These are phyloP conservation scores for Ophiostoma himal-ulmi DNA, from an alignment of 2,329 filamentous ascomycete species.

Conservation along the genomic window DNA sequence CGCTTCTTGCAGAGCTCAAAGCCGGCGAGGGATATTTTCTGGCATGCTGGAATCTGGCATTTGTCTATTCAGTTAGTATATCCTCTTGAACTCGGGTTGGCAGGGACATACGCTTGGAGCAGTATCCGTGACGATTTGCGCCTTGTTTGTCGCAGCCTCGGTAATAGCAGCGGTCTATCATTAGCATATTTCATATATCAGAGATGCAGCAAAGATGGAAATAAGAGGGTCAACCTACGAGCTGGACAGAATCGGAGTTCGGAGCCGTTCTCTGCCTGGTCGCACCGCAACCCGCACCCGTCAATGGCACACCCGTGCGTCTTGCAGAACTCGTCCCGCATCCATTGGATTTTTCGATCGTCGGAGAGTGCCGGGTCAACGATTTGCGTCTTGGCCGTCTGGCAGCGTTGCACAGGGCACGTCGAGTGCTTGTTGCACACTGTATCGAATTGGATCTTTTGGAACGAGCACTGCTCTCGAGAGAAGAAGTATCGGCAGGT, in stretches of 20 bases:
- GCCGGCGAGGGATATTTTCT: slow-evolving; percentile 7
- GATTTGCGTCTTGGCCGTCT: background rate
- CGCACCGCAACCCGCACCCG: background rate
- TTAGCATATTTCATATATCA: background rate
- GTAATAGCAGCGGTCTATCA: slow-evolving; percentile 12
- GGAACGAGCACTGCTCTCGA: slow-evolving; percentile 11
- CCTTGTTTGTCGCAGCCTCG: background rate
- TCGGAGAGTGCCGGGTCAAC: background rate
- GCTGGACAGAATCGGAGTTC: background rate
- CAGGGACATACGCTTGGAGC: background rate
- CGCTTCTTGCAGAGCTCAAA: slow-evolving; percentile 23
- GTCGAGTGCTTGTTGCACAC: slow-evolving; percentile 20
- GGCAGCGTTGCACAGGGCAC: background rate
- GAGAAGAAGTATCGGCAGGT: slow-evolving; percentile 25
- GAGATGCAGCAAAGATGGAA: background rate
- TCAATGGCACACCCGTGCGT: background rate
- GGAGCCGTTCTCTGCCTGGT: background rate
- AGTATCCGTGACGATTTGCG: slow-evolving; percentile 8
- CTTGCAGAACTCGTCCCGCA: background rate
- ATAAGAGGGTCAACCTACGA: background rate
- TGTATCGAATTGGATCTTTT: slow-evolving; percentile 13
- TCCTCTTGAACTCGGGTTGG: background rate
- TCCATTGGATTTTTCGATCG: background rate
- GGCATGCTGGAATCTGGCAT: slow-evolving; percentile 14
- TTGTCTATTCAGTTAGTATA: background rate